Evolutionary conservation across 768 basidiomycete genomes (phyloP).

Genomic region (Hirschioporus abietinus): DNA sequence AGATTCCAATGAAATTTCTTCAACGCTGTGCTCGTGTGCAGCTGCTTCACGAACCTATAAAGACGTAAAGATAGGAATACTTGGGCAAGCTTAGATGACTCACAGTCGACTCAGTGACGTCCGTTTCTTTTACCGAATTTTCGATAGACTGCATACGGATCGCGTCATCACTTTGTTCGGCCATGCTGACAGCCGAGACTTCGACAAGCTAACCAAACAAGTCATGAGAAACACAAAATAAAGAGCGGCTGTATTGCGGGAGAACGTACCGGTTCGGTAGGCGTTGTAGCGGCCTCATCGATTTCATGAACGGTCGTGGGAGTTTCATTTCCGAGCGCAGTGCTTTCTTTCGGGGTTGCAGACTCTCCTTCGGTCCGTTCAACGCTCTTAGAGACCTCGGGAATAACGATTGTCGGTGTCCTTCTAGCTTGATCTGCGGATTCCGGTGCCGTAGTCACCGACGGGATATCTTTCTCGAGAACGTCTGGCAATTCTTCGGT

Average conservation of each 20-base stretch:
- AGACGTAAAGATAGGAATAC: background rate
- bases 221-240: background rate
- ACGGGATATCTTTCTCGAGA: background rate
- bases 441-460: background rate
- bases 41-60: background rate
- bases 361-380: background rate
- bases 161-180: background rate
- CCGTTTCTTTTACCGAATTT: background rate
- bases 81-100: background rate
- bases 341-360: background rate
- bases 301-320: background rate
- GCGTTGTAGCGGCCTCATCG: background rate
- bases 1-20: background rate
- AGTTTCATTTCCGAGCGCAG: background rate
- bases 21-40: background rate
- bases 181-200: background rate
- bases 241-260: background rate
- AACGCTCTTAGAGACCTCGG: background rate
- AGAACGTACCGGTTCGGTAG: background rate
- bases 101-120: background rate
- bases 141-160: background rate
- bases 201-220: background rate
- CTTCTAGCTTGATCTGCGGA: background rate
- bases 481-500: background rate
- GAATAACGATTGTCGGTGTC: background rate